These are phyloP conservation scores for Penicillium diatomitis DNA, from an alignment of 495 filamentous ascomycete species.

Conservation along the genomic window DNA sequence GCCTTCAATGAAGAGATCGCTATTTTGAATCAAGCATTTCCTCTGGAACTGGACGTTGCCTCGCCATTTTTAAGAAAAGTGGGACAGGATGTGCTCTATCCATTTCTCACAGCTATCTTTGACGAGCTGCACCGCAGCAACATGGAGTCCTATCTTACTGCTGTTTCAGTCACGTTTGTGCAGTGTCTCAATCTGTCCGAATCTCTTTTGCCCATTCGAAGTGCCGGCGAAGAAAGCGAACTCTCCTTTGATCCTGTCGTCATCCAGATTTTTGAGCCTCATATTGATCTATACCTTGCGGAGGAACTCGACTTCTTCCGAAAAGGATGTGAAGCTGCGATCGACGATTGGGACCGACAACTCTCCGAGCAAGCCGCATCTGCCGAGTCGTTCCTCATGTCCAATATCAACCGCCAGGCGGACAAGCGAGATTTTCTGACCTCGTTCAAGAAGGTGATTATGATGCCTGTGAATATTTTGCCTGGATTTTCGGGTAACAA, in stretches of 20 bases:
- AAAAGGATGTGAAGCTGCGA: constrained; percentile 61
- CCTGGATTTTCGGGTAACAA: constrained; percentile 53
- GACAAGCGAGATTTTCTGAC: constrained; percentile 94
- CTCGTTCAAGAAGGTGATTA: constrained; percentile 97
- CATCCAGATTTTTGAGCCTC: constrained; percentile 71
- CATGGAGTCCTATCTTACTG: constrained; percentile 73
- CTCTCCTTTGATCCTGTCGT: constrained; percentile 52
- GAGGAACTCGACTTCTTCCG: constrained; percentile 88
- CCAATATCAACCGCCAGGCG: constrained; percentile 83
- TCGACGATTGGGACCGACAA: constrained; percentile 81
- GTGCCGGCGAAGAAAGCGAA: constrained; percentile 44
- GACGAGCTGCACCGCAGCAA: constrained; percentile 78
- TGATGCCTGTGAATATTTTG: constrained; percentile 92
- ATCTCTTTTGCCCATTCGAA: constrained; percentile 56
- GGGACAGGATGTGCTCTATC: constrained; percentile 72
- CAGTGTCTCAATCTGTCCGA: constrained; percentile 69
- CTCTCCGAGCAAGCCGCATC: constrained; percentile 84
- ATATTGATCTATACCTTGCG: constrained; percentile 85
- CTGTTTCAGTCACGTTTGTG: constrained; percentile 77
- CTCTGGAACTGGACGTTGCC: constrained; percentile 61
- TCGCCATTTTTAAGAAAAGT: constrained; percentile 73
- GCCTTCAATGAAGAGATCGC: constrained; percentile 78
- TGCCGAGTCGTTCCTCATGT: constrained; percentile 90
- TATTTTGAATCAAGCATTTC: constrained; percentile 80
- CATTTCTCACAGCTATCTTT: constrained; percentile 78